phyloP scores from a whole-genome alignment of 768 basidiomycete species.

The Fibroporia radiculosa region DNA sequence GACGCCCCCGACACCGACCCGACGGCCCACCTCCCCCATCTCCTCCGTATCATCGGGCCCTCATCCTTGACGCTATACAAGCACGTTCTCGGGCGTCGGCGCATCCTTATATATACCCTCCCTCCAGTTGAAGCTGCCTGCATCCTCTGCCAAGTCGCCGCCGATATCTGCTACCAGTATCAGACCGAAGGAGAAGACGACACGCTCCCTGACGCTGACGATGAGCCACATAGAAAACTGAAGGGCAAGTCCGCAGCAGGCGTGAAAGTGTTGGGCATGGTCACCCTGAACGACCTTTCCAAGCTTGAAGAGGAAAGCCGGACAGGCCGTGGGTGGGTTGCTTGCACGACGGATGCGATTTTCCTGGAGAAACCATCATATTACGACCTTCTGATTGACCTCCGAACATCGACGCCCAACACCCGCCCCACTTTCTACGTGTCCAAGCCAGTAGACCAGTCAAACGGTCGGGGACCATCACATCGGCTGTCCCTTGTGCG shows the following conservation, averaged over 20 bases:
- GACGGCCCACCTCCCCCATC: constrained; percentile 64
- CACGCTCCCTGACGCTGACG: constrained; percentile 6
- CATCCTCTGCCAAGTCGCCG: constrained; percentile 51
- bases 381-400: constrained; percentile 77
- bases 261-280: constrained; percentile 68
- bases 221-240: constrained; percentile 15
- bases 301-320: constrained; percentile 48
- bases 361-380: constrained; percentile 74
- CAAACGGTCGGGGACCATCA: constrained; percentile 32
- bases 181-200: constrained; percentile 15
- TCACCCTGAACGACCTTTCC: constrained; percentile 69
- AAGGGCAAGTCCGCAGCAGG: constrained; percentile 40
- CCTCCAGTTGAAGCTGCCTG: constrained; percentile 79
- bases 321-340: constrained; percentile 72
- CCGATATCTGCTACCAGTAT: constrained; percentile 55
- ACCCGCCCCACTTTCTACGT: constrained; percentile 62
- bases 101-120: constrained; percentile 73
- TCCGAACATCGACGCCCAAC: constrained; percentile 58
- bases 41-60: constrained; percentile 72
- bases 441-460: constrained; percentile 38
- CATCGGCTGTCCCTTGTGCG: constrained; percentile 55
- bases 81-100: constrained; percentile 62
- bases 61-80: constrained; percentile 75
- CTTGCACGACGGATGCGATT: constrained; percentile 79
- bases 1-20: constrained; percentile 34